These are phyloP conservation scores for Quercus gilva DNA, from an alignment of 306 rosid species.

Conservation along the genomic window DNA sequence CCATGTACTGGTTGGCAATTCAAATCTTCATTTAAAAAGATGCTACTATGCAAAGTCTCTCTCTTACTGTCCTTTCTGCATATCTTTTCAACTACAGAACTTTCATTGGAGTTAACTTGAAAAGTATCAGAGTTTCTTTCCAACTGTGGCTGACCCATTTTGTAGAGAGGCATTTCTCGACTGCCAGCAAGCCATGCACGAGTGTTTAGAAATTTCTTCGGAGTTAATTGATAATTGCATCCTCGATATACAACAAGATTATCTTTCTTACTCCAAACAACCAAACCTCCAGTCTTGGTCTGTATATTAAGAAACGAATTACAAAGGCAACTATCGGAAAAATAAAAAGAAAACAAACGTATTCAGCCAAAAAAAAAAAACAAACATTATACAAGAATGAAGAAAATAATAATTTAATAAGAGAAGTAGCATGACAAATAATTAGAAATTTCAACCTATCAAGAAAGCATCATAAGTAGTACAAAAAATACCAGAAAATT, in stretches of 20 bases:
- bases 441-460: slow-evolving; percentile 2
- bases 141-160: slow-evolving; percentile 25
- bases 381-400: neutral
- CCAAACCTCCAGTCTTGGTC: slow-evolving; percentile 87
- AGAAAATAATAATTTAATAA: slow-evolving; percentile 7
- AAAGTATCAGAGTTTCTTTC: slow-evolving; percentile 17
- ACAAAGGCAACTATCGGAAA: slow-evolving; percentile 24
- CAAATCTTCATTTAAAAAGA: slow-evolving; percentile 10
- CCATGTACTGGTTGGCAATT: slow-evolving; percentile 31
- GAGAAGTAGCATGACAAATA: neutral
- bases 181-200: slow-evolving; percentile 16
- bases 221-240: slow-evolving; percentile 31
- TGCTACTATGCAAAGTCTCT: slow-evolving; percentile 20
- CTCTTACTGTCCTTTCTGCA: slow-evolving; percentile 16
- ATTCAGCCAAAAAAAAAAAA: too few relatives aligned
- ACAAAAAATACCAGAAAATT: slow-evolving; percentile 1
- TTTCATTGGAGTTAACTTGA: slow-evolving; percentile 18
- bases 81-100: slow-evolving; percentile 19
- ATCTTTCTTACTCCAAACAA: slow-evolving; percentile 71
- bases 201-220: slow-evolving; percentile 26
- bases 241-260: slow-evolving; percentile 71
- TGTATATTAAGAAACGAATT: slow-evolving; percentile 31
- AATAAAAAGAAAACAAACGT: neutral
- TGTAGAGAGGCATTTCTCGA: slow-evolving; percentile 16
- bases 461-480: neutral